Evolutionary conservation across 495 filamentous ascomycete species (phyloP), one percentile per base, ranked within the genome.

Genomic region (Tuber borchii): DNA sequence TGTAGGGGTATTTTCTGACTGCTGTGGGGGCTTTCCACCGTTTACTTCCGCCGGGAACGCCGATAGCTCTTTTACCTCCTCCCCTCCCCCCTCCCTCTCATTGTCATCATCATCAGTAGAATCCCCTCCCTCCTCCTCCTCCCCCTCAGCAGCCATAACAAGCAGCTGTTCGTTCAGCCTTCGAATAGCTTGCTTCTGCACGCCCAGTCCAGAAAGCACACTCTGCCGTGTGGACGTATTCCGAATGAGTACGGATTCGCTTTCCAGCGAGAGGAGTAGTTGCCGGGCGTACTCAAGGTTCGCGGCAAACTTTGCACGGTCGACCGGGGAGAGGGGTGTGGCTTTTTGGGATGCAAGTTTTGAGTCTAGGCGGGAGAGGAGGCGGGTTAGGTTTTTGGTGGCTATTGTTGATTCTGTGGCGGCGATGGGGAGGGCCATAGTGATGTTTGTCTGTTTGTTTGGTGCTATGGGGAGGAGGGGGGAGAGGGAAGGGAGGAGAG

Each of bases 291-390:
- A 80, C 51, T 82, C 81, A 44, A 82, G 80, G 68, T 82, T 82
- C 77, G 77, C 80, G 8, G 80, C 73, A 1, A 82, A 77, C 56
- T 80, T 82, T 69, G 77, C 77, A 43, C 80, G 80, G 71, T 82
- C 81, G 6, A 82, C 31, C 14, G 26, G 12, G 56, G 56, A 65
- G 56, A 65, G 56, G 71, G 95, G 97, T 83, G 93, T 92, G 22
- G 97, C 95, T 5, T 86, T 97, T 7, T 84, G 43, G 40, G 70
- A 79, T 37, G 71, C 75, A 12, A 79, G 83, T 77, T 74, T 84
- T 78, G 31, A 80, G 77, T 68, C 61, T 70, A 70, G 83, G 77
- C 61, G 85, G 84, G 39, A 85, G 79, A 81, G 84, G 77, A 77
- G 85, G 61, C 79, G 83, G 70, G 76, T 80, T 45, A 75, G 82